Evolutionary conservation across 208 protist species (phyloP).

Genomic region (Endotrypanum monterogeii): DNA sequence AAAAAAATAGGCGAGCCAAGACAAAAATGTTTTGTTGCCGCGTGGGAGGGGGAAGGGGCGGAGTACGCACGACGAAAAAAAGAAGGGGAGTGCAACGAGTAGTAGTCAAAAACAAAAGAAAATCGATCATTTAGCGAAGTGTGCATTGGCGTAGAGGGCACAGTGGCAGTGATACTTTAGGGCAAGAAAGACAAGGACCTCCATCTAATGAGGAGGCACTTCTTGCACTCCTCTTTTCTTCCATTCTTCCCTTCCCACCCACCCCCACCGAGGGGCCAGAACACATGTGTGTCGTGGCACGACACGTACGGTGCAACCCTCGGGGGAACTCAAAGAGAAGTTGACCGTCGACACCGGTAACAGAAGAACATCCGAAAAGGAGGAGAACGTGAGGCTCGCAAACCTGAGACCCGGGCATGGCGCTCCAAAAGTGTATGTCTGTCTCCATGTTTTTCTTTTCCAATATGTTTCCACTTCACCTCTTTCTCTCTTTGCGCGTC

Average conservation of each 20-base stretch:
- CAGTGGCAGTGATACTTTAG: neutral
- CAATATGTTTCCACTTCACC: too few species aligned
- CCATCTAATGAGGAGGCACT: neutral
- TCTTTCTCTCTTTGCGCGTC: too few species aligned
- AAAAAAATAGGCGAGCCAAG: neutral
- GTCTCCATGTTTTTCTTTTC: too few species aligned
- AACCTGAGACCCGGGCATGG: too few species aligned
- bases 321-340: neutral
- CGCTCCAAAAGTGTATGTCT: too few species aligned
- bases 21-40: neutral
- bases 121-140: too few species aligned
- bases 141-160: neutral
- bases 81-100: neutral
- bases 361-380: neutral
- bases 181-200: neutral
- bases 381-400: neutral
- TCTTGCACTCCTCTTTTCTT: neutral
- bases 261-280: too few species aligned
- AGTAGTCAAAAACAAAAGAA: neutral
- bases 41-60: constrained; percentile 12
- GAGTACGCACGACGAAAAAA: neutral
- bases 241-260: neutral
- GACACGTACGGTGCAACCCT: neutral
- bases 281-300: neutral
- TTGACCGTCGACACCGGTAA: neutral